Evolutionary conservation across 2,329 filamentous ascomycete species (phyloP).

Genomic region (Clarireedia homoeocarpa): DNA sequence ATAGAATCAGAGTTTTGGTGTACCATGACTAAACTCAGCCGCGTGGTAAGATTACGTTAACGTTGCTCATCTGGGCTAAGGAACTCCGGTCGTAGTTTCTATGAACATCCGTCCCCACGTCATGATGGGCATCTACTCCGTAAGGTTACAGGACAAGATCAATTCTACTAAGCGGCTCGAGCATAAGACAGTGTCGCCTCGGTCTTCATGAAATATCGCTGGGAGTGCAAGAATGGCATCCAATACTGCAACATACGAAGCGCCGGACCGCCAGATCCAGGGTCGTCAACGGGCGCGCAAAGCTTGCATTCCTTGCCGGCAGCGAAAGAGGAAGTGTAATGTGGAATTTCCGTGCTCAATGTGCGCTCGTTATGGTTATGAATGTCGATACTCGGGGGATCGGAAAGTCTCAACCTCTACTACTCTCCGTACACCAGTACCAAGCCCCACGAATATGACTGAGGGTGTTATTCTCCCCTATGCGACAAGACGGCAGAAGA

Average conservation of each 20-base stretch:
- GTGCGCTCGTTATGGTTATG: constrained; percentile 20
- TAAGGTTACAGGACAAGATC: not conserved
- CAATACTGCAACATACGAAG: constrained; percentile 8
- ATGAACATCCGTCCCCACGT: not conserved
- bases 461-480: not conserved
- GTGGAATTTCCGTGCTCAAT: constrained; percentile 19
- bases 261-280: constrained; percentile 1
- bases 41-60: not conserved
- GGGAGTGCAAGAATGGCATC: not conserved
- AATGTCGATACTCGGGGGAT: constrained; percentile 17
- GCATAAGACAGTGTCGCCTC: no score
- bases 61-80: not conserved
- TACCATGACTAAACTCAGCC: not conserved
- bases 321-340: constrained; percentile 24
- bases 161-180: no score
- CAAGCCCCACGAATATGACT: not conserved
- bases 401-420: not conserved
- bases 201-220: not conserved
- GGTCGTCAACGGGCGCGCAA: constrained; percentile 17
- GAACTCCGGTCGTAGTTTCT: not conserved
- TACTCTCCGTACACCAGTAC: not conserved
- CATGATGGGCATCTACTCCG: not conserved
- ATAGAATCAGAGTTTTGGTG: no score
- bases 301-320: constrained; percentile 21
- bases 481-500: not conserved